Conservation (phyloP, 1,284 basidiomycete species). For the Naganishia sp. region DNA sequence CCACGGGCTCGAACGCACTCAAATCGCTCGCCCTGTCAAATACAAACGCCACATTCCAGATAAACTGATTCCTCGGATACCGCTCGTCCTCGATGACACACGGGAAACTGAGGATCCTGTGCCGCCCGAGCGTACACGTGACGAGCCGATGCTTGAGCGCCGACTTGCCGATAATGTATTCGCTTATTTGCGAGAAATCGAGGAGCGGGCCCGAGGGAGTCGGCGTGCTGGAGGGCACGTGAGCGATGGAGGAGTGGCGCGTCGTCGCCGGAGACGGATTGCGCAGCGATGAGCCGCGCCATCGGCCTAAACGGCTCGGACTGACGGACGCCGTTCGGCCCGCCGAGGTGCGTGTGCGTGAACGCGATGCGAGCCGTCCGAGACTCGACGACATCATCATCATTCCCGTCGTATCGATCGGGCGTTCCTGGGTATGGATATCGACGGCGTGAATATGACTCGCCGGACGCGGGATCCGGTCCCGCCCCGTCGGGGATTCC, state of each 20-base stretch:
- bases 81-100: slow-evolving; percentile 65
- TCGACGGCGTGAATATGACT: slow-evolving; percentile 12
- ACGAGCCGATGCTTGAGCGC: slow-evolving; percentile 86
- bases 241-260: background rate
- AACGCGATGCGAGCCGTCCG: slow-evolving; percentile 5
- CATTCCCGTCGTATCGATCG: background rate
- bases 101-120: slow-evolving; percentile 86
- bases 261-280: slow-evolving; percentile 3
- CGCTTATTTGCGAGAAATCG: slow-evolving; percentile 86
- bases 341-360: background rate
- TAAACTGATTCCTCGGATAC: slow-evolving; percentile 83
- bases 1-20: slow-evolving; percentile 92
- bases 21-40: slow-evolving; percentile 82
- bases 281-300: background rate
- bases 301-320: slow-evolving; percentile 15
- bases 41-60: slow-evolving; percentile 95
- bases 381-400: slow-evolving; percentile 1
- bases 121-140: slow-evolving; percentile 56
- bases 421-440: background rate
- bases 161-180: slow-evolving; percentile 88
- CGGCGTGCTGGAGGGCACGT: background rate
- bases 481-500: slow-evolving; percentile 14
- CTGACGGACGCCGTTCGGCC: slow-evolving; percentile 15
- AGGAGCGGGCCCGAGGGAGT: slow-evolving; percentile 60
- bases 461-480: slow-evolving; percentile 3